Conservation (phyloP, 75 land plant genomes). For the Sequoia sempervirens region DNA sequence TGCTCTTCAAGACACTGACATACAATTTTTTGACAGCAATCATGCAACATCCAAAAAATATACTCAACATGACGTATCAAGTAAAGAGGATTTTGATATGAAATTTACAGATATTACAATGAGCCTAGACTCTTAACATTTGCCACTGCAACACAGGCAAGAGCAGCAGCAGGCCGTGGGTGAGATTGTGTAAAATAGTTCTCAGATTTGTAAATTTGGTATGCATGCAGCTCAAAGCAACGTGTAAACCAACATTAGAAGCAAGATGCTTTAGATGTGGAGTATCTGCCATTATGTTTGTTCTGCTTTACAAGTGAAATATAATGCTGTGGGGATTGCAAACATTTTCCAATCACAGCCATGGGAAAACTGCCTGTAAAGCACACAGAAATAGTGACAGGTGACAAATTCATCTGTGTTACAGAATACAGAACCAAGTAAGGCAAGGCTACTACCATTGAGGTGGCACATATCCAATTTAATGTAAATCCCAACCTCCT, state of each 20-base stretch:
- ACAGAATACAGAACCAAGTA: background rate
- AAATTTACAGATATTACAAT: constrained; percentile 13
- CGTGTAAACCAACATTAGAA: background rate
- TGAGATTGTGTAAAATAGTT: background rate
- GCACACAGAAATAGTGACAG: constrained; percentile 2
- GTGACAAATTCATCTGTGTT: background rate
- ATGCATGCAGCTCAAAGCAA: background rate
- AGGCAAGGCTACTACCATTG: constrained; percentile 53
- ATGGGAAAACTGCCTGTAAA: background rate
- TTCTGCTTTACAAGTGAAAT: background rate
- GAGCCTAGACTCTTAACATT: constrained; percentile 5
- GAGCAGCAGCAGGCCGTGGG: constrained; percentile 1
- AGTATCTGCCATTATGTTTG: background rate
- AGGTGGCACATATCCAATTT: constrained; percentile 33
- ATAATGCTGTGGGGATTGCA: background rate
- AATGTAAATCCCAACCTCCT: constrained; percentile 65
- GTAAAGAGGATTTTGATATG: constrained; percentile 9
- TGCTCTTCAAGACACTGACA: background rate
- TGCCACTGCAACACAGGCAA: background rate
- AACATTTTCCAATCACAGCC: constrained; percentile 5
- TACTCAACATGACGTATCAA: background rate
- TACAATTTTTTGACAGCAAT: background rate
- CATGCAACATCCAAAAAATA: background rate
- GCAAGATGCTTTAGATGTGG: background rate
- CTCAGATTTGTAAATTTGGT: background rate